Base-by-base conservation (phyloP, 2,329 filamentous ascomycete genomes). In the Curvularia lunata region DNA sequence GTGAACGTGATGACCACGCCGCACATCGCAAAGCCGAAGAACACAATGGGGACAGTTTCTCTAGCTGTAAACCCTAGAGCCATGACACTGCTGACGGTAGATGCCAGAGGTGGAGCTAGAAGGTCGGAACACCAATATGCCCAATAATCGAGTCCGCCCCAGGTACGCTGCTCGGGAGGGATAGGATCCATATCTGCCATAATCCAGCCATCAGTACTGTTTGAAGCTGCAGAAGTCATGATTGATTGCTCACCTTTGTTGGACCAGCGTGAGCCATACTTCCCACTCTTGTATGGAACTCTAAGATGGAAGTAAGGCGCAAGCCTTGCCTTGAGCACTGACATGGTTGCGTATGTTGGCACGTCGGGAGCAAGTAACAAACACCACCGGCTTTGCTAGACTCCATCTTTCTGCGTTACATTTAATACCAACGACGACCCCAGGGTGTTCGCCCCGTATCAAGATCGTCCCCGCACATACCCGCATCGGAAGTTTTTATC, bases 41-140 rank as follows among this genome's bases (percentile, higher is more conserved):
- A 76, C 9, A 81, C 79, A 49, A 83, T 81, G 12, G 82, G 77
- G 16, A 83, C 75, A 5, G 80, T 81, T 58, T 82, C 80, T 43
- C 79, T 76, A 37, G 80, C 79, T 4, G 80, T 80, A 52, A 81
- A 79, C 5, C 79, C 79, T 10, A 81, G 68, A 18, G 75, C 72
- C 73, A 80, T 80, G 48, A 80, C 78, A 41, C 74, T 69, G 30
- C 69, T 73, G 8, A 78, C 77, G 0, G 77, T 79, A 27, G 75
- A 65, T 16, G 77, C 75, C 12, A 79, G 66, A 13, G 78, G 78
- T 50, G 78, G 78, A 38, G 78, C 78, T 34, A 79, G 69, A 70
- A 82, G 77, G 59, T 83, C 81, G 6, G 77, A 79, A 58, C 77
- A 79, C 81, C 81, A 83, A 64, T 83, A 82, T 12, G 78, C 77